Evolutionary conservation across 768 basidiomycete species (phyloP), one percentile per base, ranked within the genome.

Genomic region (Boletellus ananas): DNA sequence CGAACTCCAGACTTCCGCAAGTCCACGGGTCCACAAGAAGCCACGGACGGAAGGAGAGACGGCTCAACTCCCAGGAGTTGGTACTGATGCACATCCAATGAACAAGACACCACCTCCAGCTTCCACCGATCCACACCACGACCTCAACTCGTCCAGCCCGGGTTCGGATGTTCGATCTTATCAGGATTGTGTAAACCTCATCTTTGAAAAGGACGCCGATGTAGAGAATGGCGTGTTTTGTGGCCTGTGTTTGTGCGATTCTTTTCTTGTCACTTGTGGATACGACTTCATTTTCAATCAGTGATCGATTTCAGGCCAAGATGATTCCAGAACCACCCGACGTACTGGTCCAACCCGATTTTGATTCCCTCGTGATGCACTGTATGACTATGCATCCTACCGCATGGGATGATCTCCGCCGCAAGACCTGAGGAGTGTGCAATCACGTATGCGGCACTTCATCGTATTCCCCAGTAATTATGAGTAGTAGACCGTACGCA

Each of bases 191-290:
- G 73, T 81, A 20, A 42, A 63, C 35, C 44, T 64, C 39, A 66
- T 69, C 48, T 72, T 70, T 43, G 68, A 65, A 43, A 52, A 52
- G 45, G 68, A 71, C 31, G 67, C 66, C 20, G 50, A 70, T 33
- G 33, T 68, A 20, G 51, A 57, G 45, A 36, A 63, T 37, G 67
- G 64, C 12, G 45, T 59, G 12, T 70, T 68, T 36, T 84, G 83
- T 50, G 68, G 60, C 43, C 66, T 81, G 33, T 85, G 83, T 76
- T 56, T 67, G 83, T 81, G 47, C 64, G 81, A 72, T 43, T 23
- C 23, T 14, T 49, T 47, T 6, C 39, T 21, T 34, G 7, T 46
- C 12, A 12, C n/a, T 10, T 21, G 4, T 18, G 27, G 18, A 7
- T 5, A 14, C 14, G 37, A 25, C 38, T 25, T 41, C 52, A 44